phyloP scores from a whole-genome alignment of 1,139 yeast genomes.

The Geotrichum citri-aurantii region DNA sequence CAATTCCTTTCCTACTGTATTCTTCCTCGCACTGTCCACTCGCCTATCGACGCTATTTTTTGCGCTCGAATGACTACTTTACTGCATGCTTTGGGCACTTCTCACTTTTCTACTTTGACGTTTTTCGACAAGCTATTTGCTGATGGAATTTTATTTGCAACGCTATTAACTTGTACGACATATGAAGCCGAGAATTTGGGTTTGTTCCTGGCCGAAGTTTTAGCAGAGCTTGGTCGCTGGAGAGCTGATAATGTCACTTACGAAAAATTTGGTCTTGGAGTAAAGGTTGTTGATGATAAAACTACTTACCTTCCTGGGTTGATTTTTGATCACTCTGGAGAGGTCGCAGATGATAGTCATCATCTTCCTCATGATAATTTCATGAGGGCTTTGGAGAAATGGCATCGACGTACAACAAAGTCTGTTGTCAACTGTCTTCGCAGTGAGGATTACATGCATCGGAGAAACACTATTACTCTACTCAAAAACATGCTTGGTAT shows the following conservation, averaged over 20 bases:
- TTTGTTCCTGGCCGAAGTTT: constrained; percentile 56
- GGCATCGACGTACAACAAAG: constrained; percentile 49
- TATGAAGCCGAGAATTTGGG: constrained; percentile 81
- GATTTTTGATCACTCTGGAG: constrained; percentile 23
- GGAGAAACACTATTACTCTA: constrained; percentile 75
- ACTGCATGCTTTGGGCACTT: constrained; percentile 42
- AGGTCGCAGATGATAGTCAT: constrained; percentile 23
- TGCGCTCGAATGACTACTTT: constrained; percentile 55
- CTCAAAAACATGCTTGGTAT: constrained; percentile 60
- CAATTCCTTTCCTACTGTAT: constrained; percentile 58
- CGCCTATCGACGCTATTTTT: constrained; percentile 80
- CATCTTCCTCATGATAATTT: constrained; percentile 38
- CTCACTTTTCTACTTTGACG: constrained; percentile 43
- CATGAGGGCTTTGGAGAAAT: constrained; percentile 45
- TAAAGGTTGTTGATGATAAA: constrained; percentile 18
- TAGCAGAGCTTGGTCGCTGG: constrained; percentile 47
- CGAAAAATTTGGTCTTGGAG: constrained; percentile 32
- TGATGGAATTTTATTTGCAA: constrained; percentile 48
- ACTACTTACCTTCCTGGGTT: constrained; percentile 28
- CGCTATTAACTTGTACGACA: constrained; percentile 66
- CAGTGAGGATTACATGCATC: constrained; percentile 66
- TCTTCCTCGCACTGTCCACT: constrained; percentile 70
- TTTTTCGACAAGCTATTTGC: constrained; percentile 49
- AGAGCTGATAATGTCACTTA: constrained; percentile 31
- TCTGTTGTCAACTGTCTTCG: constrained; percentile 48